Conservation (phyloP, 1,284 basidiomycete species). For the Malassezia cuniculi region DNA sequence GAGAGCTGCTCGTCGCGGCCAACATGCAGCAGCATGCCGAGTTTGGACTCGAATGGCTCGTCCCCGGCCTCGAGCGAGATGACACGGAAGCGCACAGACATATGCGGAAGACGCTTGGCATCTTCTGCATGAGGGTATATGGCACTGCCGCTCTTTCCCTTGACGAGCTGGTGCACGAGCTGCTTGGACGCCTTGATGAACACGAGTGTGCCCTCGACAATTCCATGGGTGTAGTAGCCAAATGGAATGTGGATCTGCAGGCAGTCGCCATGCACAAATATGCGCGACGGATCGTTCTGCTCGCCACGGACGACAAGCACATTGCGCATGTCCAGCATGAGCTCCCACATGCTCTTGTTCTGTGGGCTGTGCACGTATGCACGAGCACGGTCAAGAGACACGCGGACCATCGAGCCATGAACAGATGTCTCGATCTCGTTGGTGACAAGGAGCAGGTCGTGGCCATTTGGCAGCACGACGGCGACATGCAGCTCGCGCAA, state of each 20-base stretch:
- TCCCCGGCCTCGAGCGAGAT: slow-evolving; percentile 67
- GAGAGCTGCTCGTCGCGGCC: slow-evolving; percentile 63
- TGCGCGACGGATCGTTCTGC: slow-evolving; percentile 7
- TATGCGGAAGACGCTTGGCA: slow-evolving; percentile 49
- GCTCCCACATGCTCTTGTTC: slow-evolving; percentile 57
- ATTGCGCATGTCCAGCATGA: slow-evolving; percentile 57
- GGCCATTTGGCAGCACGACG: slow-evolving; percentile 38
- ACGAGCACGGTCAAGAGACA: slow-evolving; percentile 45
- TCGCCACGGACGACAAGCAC: slow-evolving; percentile 41
- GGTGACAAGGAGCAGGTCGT: slow-evolving; percentile 30
- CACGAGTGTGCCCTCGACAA: slow-evolving; percentile 46
- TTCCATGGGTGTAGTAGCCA: slow-evolving; percentile 57
- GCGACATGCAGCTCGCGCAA: slow-evolving; percentile 39
- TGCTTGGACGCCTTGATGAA: slow-evolving; percentile 48
- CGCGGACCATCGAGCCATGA: slow-evolving; percentile 21
- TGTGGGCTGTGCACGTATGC: slow-evolving; percentile 48
- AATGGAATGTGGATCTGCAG: slow-evolving; percentile 65
- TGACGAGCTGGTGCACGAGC: slow-evolving; percentile 46
- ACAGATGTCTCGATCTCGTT: slow-evolving; percentile 32
- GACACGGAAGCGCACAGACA: slow-evolving; percentile 54
- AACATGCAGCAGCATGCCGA: slow-evolving; percentile 66
- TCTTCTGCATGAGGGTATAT: slow-evolving; percentile 34
- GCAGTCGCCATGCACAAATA: slow-evolving; percentile 54
- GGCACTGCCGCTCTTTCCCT: slow-evolving; percentile 30
- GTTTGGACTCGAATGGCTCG: slow-evolving; percentile 67